phyloP scores from a whole-genome alignment of 169 alveolate genomes.

The Fabrea salina region DNA sequence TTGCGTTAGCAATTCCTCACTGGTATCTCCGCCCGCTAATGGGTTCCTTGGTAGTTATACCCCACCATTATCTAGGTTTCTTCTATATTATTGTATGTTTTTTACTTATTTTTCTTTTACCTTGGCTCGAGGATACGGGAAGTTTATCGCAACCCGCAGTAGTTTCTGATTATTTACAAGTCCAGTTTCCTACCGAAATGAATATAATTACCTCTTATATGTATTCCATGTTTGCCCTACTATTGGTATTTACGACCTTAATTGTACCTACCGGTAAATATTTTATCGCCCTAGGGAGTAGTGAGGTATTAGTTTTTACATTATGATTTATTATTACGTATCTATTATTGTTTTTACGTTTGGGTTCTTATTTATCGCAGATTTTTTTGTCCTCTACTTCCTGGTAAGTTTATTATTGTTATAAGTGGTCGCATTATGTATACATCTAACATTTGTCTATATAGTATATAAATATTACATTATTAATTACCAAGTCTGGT shows the following conservation, averaged over 20 bases:
- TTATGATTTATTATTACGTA: background rate
- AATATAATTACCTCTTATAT: background rate
- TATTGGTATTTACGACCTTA: background rate
- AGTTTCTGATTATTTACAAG: background rate
- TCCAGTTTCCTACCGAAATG: background rate
- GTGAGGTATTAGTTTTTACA: background rate
- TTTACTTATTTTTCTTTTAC: background rate
- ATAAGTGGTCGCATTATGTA: too few species aligned
- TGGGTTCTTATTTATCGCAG: background rate
- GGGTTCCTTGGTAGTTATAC: conserved; percentile 24
- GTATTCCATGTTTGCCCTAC: background rate
- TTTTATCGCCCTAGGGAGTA: background rate
- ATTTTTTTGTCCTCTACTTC: too few species aligned
- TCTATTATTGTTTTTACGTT: background rate
- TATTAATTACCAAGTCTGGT: too few species aligned
- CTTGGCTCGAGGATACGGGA: background rate
- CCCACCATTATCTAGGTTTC: conserved; percentile 28
- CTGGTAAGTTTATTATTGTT: too few species aligned
- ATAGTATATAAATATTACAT: too few species aligned
- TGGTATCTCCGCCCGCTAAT: conserved; percentile 11
- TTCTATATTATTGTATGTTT: background rate
- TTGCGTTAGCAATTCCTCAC: conserved; percentile 27
- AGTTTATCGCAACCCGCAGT: background rate
- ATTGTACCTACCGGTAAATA: conserved; percentile 22
- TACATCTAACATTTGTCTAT: too few species aligned